Evolutionary conservation across 2,329 filamentous ascomycete species (phyloP).

Genomic region (Penicillium brevicompactum): DNA sequence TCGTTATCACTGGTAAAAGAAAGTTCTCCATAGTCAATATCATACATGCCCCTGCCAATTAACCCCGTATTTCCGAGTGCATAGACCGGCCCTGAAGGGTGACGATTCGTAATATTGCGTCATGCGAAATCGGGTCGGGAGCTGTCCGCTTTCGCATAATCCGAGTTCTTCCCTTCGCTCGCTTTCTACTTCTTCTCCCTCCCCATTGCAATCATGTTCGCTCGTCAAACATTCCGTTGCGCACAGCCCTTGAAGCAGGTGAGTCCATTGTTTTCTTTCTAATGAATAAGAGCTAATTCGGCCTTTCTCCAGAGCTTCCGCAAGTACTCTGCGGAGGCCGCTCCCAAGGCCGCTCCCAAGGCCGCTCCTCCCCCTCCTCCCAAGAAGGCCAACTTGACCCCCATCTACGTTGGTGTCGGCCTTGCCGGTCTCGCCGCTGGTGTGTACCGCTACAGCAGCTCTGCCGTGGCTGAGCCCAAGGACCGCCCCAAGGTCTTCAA

Average conservation of each 20-base stretch:
- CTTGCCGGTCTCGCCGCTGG: conserved; percentile 55
- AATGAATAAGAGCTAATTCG: neutral
- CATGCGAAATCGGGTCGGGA: conserved; percentile 26
- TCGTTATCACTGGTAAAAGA: neutral
- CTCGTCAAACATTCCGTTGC: conserved; percentile 65
- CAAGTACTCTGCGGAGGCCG: conserved; percentile 69
- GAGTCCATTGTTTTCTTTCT: conserved; percentile 32
- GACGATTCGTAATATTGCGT: conserved; percentile 28
- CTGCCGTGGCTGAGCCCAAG: conserved; percentile 35
- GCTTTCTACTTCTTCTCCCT: conserved; percentile 9
- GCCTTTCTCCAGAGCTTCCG: conserved; percentile 58
- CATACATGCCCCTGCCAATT: neutral
- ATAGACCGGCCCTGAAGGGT: neutral
- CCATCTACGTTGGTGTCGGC: conserved; percentile 55
- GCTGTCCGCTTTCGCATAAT: conserved; percentile 24
- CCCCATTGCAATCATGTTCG: conserved; percentile 60
- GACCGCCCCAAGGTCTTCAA: conserved; percentile 62
- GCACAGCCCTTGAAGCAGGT: conserved; percentile 68
- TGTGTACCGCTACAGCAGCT: conserved; percentile 53
- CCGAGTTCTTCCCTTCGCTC: conserved; percentile 23
- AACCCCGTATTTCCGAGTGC: neutral
- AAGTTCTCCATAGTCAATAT: neutral
- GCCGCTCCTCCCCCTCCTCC: neutral
- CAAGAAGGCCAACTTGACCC: conserved; percentile 60
- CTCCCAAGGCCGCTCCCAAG: conserved; percentile 32